Evolutionary conservation across 1,139 yeast species (phyloP).

Genomic region (Yueomyces sp.): DNA sequence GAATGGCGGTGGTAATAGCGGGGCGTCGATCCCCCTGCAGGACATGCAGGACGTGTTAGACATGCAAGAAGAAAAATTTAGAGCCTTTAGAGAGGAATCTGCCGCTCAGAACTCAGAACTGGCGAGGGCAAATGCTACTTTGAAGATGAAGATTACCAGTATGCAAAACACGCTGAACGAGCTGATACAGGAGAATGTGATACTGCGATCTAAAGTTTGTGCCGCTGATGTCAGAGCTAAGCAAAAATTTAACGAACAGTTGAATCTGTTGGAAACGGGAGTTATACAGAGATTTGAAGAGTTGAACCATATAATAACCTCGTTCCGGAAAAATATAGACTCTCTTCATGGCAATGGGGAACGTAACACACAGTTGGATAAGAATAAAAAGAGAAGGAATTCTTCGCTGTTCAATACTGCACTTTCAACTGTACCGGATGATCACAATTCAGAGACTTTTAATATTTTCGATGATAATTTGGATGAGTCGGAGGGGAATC

Average conservation of each 20-base stretch:
- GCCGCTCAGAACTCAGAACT: constrained; percentile 35
- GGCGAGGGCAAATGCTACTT: constrained; percentile 41
- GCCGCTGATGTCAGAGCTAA: constrained; percentile 22
- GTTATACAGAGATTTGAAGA: constrained; percentile 34
- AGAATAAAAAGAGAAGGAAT: too few species aligned
- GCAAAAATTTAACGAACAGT: constrained; percentile 25
- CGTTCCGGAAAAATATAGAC: constrained; percentile 3
- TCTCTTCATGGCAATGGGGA: too few species aligned
- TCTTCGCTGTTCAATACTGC: too few species aligned
- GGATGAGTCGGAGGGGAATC: too few species aligned
- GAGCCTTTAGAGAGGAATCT: constrained; percentile 9
- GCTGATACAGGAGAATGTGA: constrained; percentile 35
- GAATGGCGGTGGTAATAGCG: too few species aligned
- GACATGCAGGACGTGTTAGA: constrained; percentile 16
- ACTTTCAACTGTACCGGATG: too few species aligned
- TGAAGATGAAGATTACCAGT: constrained; percentile 36
- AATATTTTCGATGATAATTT: too few species aligned
- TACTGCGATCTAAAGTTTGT: constrained; percentile 27
- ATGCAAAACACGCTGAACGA: constrained; percentile 38
- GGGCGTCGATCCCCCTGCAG: constrained; percentile 9
- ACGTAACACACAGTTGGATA: too few species aligned
- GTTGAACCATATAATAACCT: constrained; percentile 29
- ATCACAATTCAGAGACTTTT: too few species aligned
- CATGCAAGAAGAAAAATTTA: constrained; percentile 10
- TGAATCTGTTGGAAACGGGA: constrained; percentile 30